Evolutionary conservation across 306 rosid species (phyloP).

Genomic region (Trifolium pratense): DNA sequence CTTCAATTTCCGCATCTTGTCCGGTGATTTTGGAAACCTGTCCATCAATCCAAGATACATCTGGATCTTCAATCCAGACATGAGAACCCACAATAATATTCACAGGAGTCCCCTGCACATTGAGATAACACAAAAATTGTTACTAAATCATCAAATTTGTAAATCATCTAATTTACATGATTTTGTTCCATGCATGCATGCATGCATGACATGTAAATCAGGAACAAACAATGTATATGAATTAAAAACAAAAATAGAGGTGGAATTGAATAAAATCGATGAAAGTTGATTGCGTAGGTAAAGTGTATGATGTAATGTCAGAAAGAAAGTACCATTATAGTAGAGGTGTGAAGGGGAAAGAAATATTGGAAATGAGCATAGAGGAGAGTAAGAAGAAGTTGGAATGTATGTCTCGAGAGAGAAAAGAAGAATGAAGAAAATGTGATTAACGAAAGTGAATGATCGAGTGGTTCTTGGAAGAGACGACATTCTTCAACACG

Average conservation of each 20-base stretch:
- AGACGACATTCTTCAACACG: conserved; percentile 76
- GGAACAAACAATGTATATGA: neutral
- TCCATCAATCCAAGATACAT: conserved; percentile 77
- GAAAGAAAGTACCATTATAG: conserved; percentile 53
- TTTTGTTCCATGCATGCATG: neutral
- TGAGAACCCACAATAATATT: conserved; percentile 91
- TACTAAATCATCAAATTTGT: neutral
- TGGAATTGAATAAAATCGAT: conserved; percentile 8
- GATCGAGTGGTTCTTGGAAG: conserved; percentile 54
- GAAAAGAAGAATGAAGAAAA: conserved; percentile 33
- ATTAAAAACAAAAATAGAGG: too few relatives aligned
- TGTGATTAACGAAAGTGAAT: neutral
- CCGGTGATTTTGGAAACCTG: conserved; percentile 78
- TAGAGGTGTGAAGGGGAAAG: conserved; percentile 44
- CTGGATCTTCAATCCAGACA: conserved; percentile 90
- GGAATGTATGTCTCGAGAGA: neutral
- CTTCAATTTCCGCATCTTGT: conserved; percentile 69
- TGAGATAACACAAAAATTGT: conserved; percentile 5
- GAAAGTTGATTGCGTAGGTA: neutral
- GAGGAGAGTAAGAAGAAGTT: too few relatives aligned
- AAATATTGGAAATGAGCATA: conserved; percentile 21
- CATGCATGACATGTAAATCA: neutral
- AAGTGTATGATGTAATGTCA: neutral
- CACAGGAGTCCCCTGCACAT: conserved; percentile 89
- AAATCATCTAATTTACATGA: neutral